Conservation (phyloP, 176 grass and related monocot genomes). For the Carex kokanica region DNA sequence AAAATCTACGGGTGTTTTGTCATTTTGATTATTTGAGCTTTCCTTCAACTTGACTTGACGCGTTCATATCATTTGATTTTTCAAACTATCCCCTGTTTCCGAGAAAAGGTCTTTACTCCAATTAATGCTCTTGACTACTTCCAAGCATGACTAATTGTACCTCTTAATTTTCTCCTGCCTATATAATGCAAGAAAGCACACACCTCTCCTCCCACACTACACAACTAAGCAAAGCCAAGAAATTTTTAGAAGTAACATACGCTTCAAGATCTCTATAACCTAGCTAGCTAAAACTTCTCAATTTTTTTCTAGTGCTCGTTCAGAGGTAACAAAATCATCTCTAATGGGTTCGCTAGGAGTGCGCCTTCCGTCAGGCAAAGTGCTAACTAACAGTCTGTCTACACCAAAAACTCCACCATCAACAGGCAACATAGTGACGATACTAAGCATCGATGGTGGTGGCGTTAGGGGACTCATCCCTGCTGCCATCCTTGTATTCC, state of each 20-base stretch:
- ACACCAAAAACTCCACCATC: constrained; percentile 25
- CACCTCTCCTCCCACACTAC: neutral
- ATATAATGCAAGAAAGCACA: neutral
- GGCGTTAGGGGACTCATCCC: constrained; percentile 80
- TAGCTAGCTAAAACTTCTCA: neutral
- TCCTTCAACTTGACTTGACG: neutral
- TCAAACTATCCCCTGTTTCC: neutral
- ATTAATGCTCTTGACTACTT: no score
- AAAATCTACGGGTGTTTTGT: neutral
- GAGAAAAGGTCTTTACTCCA: no score
- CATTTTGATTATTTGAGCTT: neutral
- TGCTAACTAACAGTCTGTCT: neutral
- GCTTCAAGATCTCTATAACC: neutral
- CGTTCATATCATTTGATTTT: neutral
- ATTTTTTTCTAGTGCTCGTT: neutral
- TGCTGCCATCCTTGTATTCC: constrained; percentile 49
- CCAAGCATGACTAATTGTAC: no score
- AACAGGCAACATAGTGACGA: constrained; percentile 37
- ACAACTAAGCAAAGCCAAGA: neutral
- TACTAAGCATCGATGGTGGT: constrained; percentile 73
- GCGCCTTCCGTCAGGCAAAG: neutral
- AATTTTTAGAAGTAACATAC: neutral
- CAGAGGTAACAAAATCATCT: neutral
- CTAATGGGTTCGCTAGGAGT: neutral
- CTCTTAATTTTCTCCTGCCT: neutral